These are phyloP conservation scores for Akanthomyces muscarius DNA, from an alignment of 2,329 filamentous ascomycete species.

Conservation along the genomic window DNA sequence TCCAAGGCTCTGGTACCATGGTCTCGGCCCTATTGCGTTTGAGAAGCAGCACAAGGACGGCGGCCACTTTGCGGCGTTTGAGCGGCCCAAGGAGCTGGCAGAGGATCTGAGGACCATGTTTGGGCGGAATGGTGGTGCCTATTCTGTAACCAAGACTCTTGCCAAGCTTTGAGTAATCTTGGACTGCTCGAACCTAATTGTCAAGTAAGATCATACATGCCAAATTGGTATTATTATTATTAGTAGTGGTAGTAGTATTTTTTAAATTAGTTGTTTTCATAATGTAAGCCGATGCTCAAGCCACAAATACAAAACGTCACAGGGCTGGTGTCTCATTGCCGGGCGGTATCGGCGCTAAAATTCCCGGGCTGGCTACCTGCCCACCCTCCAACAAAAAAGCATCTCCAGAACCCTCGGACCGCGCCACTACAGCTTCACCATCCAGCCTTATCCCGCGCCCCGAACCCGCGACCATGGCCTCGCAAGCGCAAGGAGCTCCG, in stretches of 20 bases:
- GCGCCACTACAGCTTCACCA: not conserved
- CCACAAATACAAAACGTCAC: too few species aligned
- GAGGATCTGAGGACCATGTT: conserved; percentile 54
- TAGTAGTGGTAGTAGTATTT: too few species aligned
- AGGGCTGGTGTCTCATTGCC: too few species aligned
- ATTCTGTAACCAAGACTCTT: conserved; percentile 30
- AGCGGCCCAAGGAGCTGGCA: conserved; percentile 47
- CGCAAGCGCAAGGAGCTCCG: conserved; percentile 15
- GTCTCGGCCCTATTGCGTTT: conserved; percentile 54
- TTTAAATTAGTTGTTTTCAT: not conserved
- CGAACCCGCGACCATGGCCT: conserved; percentile 12
- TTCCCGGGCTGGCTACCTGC: not conserved
- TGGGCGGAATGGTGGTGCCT: conserved; percentile 44
- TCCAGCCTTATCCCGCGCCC: not conserved
- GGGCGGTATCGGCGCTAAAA: conserved; percentile 15
- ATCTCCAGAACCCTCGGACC: conserved; percentile 4
- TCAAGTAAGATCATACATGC: too few species aligned
- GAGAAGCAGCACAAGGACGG: conserved; percentile 45
- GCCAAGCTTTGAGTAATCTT: not conserved
- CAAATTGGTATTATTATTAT: too few species aligned
- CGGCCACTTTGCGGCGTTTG: conserved; percentile 56
- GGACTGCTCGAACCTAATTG: too few species aligned
- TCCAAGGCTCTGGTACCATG: conserved; percentile 51
- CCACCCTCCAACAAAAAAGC: not conserved
- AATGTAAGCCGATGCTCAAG: not conserved